Evolutionary conservation across 2,329 filamentous ascomycete genomes (phyloP), one percentile per base, ranked within the genome.

Genomic region (Fusarium piperis): DNA sequence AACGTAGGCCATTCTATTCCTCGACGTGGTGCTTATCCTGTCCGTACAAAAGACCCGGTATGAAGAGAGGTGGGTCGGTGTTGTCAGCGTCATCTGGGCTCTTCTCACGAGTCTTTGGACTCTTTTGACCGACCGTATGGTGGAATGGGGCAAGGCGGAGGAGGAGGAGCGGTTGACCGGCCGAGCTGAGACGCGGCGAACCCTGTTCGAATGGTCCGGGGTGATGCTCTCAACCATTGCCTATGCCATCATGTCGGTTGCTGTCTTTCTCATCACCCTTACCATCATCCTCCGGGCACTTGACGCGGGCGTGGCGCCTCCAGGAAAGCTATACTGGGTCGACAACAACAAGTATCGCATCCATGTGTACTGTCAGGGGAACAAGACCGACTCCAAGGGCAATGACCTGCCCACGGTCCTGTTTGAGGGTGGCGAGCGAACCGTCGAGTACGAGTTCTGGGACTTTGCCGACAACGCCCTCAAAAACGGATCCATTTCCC

Each of bases 141-240:
- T 99, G 10, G 88, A 92, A 76, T 97, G 94, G 92, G 96, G 95
- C 63, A 98, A 98, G 82, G 87, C 86, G 2, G 94, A 98, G 76
- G 96, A 98, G 80, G 96, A 99, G 79, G 92, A 97, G 79, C 90
- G 96, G 28, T 85, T 98, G 20, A 98, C 95, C 1, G 96, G 96
- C 12, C 92, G 95, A 15, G 89, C 92, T 32, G 95, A 99, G 83
- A 94, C 92, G 12, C 89, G 95, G 26, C 90, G 95, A 30, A 93
- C 94, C 0, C 81, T 98, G 6, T 84, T 88, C 44, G 94, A 98
- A 83, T 98, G 96, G 95, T 82, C 91, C 6, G 92, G 91, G 46
- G 93, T 99, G 15, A 83, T 97, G 4, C 78, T 91, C 4, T 92
- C 94, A 28, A 94, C 92, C 2, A 82, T 94, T 52, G 86, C 93